Conservation (phyloP, 2,329 filamentous ascomycete species). For the Pseudogymnoascus pannorum region DNA sequence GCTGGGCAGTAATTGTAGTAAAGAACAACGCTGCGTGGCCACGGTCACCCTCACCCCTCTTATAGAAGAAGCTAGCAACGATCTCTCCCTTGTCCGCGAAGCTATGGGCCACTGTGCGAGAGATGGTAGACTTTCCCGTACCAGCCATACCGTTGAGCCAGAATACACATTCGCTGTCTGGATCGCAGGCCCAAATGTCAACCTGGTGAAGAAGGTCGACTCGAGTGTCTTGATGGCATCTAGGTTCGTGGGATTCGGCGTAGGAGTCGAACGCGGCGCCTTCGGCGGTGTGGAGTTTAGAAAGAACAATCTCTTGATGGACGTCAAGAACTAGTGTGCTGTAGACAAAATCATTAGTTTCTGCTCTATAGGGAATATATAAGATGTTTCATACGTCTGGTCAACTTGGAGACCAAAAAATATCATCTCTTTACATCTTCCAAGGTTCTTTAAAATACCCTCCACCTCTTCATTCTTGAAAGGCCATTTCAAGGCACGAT, state of each 20-base stretch:
- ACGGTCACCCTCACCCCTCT: constrained; percentile 26
- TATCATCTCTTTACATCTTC: constrained; percentile 25
- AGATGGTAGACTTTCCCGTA: constrained; percentile 30
- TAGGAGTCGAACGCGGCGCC: constrained; percentile 30
- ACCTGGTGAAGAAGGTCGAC: constrained; percentile 28
- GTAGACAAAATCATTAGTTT: not conserved
- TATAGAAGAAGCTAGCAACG: constrained; percentile 31
- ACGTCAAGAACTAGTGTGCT: constrained; percentile 5
- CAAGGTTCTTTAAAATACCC: constrained; percentile 24
- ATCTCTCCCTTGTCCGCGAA: constrained; percentile 19
- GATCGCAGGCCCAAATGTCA: constrained; percentile 24
- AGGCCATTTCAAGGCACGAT: constrained; percentile 34
- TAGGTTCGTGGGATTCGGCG: constrained; percentile 27
- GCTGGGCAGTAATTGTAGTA: constrained; percentile 25
- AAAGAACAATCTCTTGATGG: constrained; percentile 3
- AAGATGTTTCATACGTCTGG: constrained; percentile 26
- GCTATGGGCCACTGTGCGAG: constrained; percentile 28
- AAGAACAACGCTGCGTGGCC: constrained; percentile 27
- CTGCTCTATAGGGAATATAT: not conserved
- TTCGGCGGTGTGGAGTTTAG: constrained; percentile 9
- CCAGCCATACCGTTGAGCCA: constrained; percentile 35
- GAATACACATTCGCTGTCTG: constrained; percentile 24
- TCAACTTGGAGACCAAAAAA: constrained; percentile 29
- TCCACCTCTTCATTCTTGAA: constrained; percentile 31
- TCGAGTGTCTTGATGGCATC: constrained; percentile 28